Conservation (phyloP, 148 eudicot genomes). For the Rhododendron williamsianum region DNA sequence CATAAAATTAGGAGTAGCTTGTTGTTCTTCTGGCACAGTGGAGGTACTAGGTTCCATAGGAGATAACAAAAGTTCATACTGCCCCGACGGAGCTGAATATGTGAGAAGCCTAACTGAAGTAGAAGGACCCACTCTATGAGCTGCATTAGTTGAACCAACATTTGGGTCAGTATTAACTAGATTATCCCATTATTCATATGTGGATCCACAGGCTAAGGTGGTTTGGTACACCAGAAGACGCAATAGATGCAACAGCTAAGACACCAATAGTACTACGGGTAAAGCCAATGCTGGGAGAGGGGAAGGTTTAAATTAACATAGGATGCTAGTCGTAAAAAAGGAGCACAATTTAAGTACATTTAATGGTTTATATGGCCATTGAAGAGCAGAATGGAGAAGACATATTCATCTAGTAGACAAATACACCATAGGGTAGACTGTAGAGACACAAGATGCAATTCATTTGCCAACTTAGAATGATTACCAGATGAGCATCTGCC, state of each 20-base stretch:
- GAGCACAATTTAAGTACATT: neutral
- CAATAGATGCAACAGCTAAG: neutral
- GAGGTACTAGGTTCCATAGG: conserved; percentile 57
- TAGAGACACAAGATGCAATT: conserved; percentile 46
- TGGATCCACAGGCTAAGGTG: neutral
- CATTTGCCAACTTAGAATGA: conserved; percentile 48
- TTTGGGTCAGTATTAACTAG: conserved; percentile 33
- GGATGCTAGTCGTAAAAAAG: neutral
- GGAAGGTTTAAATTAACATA: neutral
- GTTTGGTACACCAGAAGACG: neutral
- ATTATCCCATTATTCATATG: neutral
- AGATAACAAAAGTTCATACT: conserved; percentile 83
- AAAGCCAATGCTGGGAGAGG: neutral
- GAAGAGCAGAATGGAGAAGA: neutral
- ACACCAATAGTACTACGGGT: neutral
- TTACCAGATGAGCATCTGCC: conserved; percentile 57
- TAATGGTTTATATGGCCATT: neutral
- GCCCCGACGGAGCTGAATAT: conserved; percentile 90
- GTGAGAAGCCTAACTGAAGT: conserved; percentile 87
- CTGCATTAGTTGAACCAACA: conserved; percentile 33
- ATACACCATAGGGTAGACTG: conserved; percentile 31
- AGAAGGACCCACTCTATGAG: conserved; percentile 53
- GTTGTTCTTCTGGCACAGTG: conserved; percentile 37
- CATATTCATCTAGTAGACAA: neutral
- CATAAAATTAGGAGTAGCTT: conserved; percentile 31